phyloP scores from a whole-genome alignment of 2,329 filamentous ascomycete genomes.

The Gnomoniopsis sp. region DNA sequence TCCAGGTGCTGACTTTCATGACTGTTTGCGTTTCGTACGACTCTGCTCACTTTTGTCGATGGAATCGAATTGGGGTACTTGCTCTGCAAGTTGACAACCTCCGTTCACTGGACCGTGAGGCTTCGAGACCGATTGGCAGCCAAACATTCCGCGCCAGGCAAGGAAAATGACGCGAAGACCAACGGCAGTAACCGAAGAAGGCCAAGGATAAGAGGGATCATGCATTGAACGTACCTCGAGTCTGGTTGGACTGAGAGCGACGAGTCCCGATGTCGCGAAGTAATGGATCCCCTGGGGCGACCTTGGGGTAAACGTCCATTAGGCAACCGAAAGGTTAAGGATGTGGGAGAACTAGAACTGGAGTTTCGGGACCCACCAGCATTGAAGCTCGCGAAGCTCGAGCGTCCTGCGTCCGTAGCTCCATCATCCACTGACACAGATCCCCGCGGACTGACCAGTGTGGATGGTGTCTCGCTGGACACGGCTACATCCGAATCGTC shows the following conservation, averaged over 20 bases:
- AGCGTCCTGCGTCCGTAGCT: slow-evolving; percentile 1
- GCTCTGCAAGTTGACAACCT: background rate
- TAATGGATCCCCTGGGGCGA: slow-evolving; percentile 1
- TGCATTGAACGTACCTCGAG: slow-evolving; percentile 11
- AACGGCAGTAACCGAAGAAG: background rate
- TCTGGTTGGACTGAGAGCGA: slow-evolving; percentile 1
- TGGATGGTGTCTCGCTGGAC: slow-evolving; percentile 14
- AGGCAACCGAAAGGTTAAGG: background rate
- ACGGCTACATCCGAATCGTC: slow-evolving; percentile 7
- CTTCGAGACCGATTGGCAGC: background rate
- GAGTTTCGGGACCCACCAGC: slow-evolving; percentile 14
- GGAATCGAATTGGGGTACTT: background rate
- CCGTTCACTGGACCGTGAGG: background rate
- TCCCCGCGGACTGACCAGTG: slow-evolving; percentile 6
- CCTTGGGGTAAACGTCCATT: slow-evolving; percentile 7
- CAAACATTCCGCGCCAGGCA: background rate
- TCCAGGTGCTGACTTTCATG: background rate
- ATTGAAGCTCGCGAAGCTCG: slow-evolving; percentile 12
- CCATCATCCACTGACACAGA: slow-evolving; percentile 14
- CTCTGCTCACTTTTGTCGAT: background rate
- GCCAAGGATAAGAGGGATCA: background rate
- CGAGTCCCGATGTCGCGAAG: slow-evolving; percentile 13
- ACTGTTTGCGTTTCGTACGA: background rate
- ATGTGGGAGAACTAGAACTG: background rate
- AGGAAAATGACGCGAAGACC: background rate